Evolutionary conservation across 2,329 filamentous ascomycete genomes (phyloP).

Genomic region (Colletotrichum somersetense): DNA sequence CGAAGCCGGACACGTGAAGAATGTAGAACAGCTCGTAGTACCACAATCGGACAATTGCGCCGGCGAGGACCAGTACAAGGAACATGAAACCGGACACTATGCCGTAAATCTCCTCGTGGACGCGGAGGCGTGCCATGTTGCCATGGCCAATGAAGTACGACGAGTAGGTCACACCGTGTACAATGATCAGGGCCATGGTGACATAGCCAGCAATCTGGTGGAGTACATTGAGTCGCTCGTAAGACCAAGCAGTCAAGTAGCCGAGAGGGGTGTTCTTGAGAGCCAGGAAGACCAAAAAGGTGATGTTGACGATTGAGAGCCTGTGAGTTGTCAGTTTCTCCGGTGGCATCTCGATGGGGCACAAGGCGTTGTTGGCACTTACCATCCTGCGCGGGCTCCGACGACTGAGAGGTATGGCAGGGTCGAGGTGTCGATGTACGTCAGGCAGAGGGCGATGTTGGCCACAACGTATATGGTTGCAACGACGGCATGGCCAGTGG

Average conservation of each 20-base stretch:
- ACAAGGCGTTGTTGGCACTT: conserved; percentile 36
- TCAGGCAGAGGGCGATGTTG: conserved; percentile 52
- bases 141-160: conserved; percentile 53
- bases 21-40: conserved; percentile 70
- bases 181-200: conserved; percentile 58
- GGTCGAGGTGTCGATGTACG: conserved; percentile 50
- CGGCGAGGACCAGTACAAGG: conserved; percentile 58
- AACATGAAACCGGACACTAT: conserved; percentile 63
- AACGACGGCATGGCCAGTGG: conserved; percentile 49
- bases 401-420: conserved; percentile 51
- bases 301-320: conserved; percentile 60
- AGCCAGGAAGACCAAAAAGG: conserved; percentile 65
- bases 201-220: conserved; percentile 67
- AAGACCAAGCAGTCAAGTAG: conserved; percentile 65
- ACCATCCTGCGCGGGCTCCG: conserved; percentile 56
- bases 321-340: conserved; percentile 44
- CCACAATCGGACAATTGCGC: conserved; percentile 58
- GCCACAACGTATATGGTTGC: conserved; percentile 49
- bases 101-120: conserved; percentile 58
- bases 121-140: conserved; percentile 50
- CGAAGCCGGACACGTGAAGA: conserved; percentile 63
- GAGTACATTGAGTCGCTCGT: conserved; percentile 70
- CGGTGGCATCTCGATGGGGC: background rate
- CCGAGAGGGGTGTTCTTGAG: conserved; percentile 69
- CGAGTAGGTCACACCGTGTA: conserved; percentile 61